Evolutionary conservation across 148 eudicot species (phyloP).

Genomic region (Rhododendron simsii): DNA sequence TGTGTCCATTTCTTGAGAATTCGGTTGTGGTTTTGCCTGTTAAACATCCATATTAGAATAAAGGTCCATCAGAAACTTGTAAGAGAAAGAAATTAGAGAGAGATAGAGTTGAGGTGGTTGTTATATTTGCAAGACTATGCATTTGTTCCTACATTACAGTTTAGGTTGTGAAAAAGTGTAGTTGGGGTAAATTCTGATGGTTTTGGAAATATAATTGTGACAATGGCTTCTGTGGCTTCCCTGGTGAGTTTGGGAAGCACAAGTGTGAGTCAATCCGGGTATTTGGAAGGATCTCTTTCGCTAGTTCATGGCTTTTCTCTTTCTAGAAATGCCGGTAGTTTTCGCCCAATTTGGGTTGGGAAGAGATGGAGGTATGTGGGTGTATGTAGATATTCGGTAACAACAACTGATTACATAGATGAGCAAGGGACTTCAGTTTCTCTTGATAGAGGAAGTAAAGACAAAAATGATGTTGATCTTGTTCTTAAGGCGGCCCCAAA

Average conservation of each 20-base stretch:
- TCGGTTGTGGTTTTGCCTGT: neutral
- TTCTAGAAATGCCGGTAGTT: slow-evolving; percentile 44
- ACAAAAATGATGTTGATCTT: slow-evolving; percentile 44
- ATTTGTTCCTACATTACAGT: slow-evolving; percentile 11
- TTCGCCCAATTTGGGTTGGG: slow-evolving; percentile 45
- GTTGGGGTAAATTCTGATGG: slow-evolving; percentile 19
- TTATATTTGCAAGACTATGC: neutral
- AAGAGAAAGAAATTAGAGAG: neutral
- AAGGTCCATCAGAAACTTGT: neutral
- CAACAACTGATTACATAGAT: slow-evolving; percentile 57
- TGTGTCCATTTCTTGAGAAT: slow-evolving; percentile 4
- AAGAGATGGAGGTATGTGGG: slow-evolving; percentile 71
- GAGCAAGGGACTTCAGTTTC: slow-evolving; percentile 74
- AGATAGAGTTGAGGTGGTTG: neutral
- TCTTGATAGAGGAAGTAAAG: slow-evolving; percentile 59
- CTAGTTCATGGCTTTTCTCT: slow-evolving; percentile 41
- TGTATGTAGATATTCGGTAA: slow-evolving; percentile 72
- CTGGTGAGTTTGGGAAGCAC: slow-evolving; percentile 78
- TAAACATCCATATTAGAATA: neutral
- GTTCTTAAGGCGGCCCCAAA: slow-evolving; percentile 74
- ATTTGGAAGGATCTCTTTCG: slow-evolving; percentile 57
- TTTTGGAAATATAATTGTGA: slow-evolving; percentile 8
- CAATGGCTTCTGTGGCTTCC: slow-evolving; percentile 91
- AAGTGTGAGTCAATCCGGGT: slow-evolving; percentile 44
- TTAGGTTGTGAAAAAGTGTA: slow-evolving; percentile 10